Percentiles rank a stretch among this genome's conserved stretches.
phyloP scores from a whole-genome alignment of 139 green algal species.

The Picochlorum sp. region DNA sequence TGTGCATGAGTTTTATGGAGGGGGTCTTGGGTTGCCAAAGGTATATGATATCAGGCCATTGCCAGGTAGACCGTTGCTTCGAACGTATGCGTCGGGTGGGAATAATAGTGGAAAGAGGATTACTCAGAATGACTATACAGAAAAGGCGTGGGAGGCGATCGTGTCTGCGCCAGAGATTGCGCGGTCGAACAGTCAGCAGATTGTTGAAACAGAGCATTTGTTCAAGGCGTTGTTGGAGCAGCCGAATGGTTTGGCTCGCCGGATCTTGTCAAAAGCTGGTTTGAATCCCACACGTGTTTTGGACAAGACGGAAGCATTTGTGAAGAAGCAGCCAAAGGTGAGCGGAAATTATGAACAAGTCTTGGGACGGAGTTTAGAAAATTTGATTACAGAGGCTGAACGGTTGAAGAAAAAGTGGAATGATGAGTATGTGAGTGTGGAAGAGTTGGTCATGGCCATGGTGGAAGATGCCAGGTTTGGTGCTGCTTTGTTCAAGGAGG shows the following conservation, averaged over 20 bases:
- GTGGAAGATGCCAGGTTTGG: slow-evolving; percentile 72
- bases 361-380: slow-evolving; percentile 87
- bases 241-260: slow-evolving; percentile 76
- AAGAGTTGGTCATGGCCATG: slow-evolving; percentile 89
- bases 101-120: slow-evolving; percentile 55
- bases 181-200: slow-evolving; percentile 69
- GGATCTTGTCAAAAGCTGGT: slow-evolving; percentile 81
- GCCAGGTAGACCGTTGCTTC: background rate
- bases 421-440: slow-evolving; percentile 74
- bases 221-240: slow-evolving; percentile 95
- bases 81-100: background rate
- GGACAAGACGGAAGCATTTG: slow-evolving; percentile 67
- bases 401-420: slow-evolving; percentile 56
- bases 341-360: slow-evolving; percentile 67
- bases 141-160: slow-evolving; percentile 70
- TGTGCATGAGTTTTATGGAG: no score
- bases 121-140: slow-evolving; percentile 91
- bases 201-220: slow-evolving; percentile 97
- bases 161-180: slow-evolving; percentile 77
- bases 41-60: no score
- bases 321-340: slow-evolving; percentile 67
- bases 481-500: slow-evolving; percentile 44
- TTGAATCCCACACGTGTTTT: slow-evolving; percentile 68
- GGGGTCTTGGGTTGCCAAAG: no score
- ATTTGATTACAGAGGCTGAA: slow-evolving; percentile 68